phyloP scores from a whole-genome alignment of 352 stramenopile species.

The Pythium aquatile region DNA sequence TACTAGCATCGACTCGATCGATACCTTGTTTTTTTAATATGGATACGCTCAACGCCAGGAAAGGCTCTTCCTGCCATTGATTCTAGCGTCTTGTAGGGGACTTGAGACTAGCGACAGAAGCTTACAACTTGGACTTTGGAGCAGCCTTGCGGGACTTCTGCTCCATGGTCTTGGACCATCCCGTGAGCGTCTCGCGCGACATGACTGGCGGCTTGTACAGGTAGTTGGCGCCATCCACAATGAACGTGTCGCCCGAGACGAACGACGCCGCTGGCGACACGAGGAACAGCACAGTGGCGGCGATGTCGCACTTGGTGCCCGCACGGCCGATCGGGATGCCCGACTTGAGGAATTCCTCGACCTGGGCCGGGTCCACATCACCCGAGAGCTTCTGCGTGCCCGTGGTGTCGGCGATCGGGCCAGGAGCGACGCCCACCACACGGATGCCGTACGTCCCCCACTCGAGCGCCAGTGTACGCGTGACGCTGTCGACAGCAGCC shows the following conservation, averaged over 20 bases:
- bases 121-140: conserved; percentile 52
- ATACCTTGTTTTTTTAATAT: background rate
- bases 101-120: background rate
- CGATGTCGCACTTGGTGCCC: conserved; percentile 87
- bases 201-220: conserved; percentile 74
- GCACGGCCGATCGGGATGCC: conserved; percentile 70
- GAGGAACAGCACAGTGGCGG: conserved; percentile 76
- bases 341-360: conserved; percentile 46
- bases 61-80: background rate
- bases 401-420: conserved; percentile 93
- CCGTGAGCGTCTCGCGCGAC: conserved; percentile 62
- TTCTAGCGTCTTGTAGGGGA: background rate
- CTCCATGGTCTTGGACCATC: conserved; percentile 79
- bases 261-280: conserved; percentile 74
- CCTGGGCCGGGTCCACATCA: conserved; percentile 42
- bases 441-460: conserved; percentile 94
- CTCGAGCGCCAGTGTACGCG: conserved; percentile 93
- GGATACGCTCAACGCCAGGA: background rate
- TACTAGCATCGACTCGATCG: background rate
- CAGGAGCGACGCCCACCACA: conserved; percentile 94
- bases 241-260: conserved; percentile 78
- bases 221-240: conserved; percentile 85
- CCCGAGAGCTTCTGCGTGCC: conserved; percentile 91
- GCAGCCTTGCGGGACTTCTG: conserved; percentile 51
- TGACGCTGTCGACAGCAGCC: conserved; percentile 94